A percentile compares a stretch with the other conserved stretches of the same genome.
Conservation (phyloP, 164 flowering plant genomes). For the Litsea cubeba region DNA sequence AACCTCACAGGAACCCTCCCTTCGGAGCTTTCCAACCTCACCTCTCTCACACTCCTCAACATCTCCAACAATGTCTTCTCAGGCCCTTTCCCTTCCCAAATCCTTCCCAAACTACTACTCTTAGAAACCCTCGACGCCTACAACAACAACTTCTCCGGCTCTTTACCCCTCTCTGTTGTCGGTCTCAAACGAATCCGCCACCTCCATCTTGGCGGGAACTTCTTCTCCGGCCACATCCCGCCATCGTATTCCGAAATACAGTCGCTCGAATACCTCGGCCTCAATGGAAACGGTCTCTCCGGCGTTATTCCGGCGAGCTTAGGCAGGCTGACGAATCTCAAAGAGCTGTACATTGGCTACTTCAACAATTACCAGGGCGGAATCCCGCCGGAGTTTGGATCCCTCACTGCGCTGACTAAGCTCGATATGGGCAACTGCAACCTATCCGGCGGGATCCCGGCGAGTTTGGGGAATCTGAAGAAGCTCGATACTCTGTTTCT, state of each 20-base stretch:
- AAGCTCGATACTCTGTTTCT: conserved; percentile 56
- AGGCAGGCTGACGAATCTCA: conserved; percentile 31
- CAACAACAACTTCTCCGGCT: conserved; percentile 67
- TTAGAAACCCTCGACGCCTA: conserved; percentile 61
- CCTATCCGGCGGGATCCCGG: conserved; percentile 73
- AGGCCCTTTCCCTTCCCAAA: conserved; percentile 41
- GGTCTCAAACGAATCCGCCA: conserved; percentile 35
- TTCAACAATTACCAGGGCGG: conserved; percentile 45
- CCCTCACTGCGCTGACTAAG: conserved; percentile 27
- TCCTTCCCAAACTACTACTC: conserved; percentile 26
- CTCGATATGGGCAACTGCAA: conserved; percentile 58
- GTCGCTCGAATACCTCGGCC: conserved; percentile 50
- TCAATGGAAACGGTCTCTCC: conserved; percentile 51
- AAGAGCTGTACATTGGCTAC: conserved; percentile 40
- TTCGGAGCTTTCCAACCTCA: conserved; percentile 35
- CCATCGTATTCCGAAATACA: conserved; percentile 40
- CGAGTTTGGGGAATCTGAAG: conserved; percentile 44
- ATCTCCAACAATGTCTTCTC: conserved; percentile 54
- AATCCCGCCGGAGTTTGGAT: conserved; percentile 62
- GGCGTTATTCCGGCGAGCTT: conserved; percentile 57
- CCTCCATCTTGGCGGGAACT: conserved; percentile 68
- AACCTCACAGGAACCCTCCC: conserved; percentile 77
- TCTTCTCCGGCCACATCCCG: conserved; percentile 67
- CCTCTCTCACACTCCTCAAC: conserved; percentile 48
- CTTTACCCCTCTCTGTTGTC: conserved; percentile 42